These are phyloP conservation scores for Sporothrix pseudoabietina DNA, from an alignment of 2,329 filamentous ascomycete species.

Conservation along the genomic window DNA sequence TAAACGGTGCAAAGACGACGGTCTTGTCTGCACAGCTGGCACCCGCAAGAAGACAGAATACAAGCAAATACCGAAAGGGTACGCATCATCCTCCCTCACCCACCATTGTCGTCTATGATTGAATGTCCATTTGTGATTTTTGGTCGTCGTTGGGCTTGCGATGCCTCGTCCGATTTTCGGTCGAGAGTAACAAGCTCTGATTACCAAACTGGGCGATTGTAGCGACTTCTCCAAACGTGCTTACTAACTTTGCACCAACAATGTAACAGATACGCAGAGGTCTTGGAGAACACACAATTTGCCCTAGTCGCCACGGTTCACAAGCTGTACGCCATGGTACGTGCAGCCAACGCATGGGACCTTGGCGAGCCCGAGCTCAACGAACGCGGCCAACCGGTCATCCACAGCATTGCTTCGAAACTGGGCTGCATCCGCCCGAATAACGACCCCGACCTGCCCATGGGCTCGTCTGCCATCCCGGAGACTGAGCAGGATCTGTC, in stretches of 20 bases:
- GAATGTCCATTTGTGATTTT: background rate
- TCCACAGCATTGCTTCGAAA: slow-evolving; percentile 66
- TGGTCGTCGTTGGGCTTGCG: background rate
- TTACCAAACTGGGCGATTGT: background rate
- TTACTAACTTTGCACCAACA: slow-evolving; percentile 15
- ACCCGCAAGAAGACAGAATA: slow-evolving; percentile 69
- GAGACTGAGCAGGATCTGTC: slow-evolving; percentile 62
- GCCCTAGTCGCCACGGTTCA: slow-evolving; percentile 65
- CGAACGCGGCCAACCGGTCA: slow-evolving; percentile 63
- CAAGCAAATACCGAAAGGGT: slow-evolving; percentile 66
- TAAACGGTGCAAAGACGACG: slow-evolving; percentile 67
- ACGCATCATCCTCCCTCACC: slow-evolving; percentile 38
- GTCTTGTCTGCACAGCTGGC: slow-evolving; percentile 64
- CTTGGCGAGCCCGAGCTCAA: slow-evolving; percentile 66
- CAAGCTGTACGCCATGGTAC: slow-evolving; percentile 66
- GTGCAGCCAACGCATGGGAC: slow-evolving; percentile 60
- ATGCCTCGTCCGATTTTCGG: background rate
- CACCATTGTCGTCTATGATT: background rate
- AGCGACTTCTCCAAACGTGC: background rate
- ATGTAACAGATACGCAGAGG: slow-evolving; percentile 61
- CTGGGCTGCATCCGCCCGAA: slow-evolving; percentile 66
- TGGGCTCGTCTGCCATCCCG: slow-evolving; percentile 59
- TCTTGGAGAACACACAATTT: slow-evolving; percentile 66
- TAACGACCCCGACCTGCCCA: slow-evolving; percentile 61
- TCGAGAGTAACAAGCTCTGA: background rate